These are phyloP conservation scores for Pichia cephalocereana DNA, from an alignment of 805 yeast species.

Conservation along the genomic window DNA sequence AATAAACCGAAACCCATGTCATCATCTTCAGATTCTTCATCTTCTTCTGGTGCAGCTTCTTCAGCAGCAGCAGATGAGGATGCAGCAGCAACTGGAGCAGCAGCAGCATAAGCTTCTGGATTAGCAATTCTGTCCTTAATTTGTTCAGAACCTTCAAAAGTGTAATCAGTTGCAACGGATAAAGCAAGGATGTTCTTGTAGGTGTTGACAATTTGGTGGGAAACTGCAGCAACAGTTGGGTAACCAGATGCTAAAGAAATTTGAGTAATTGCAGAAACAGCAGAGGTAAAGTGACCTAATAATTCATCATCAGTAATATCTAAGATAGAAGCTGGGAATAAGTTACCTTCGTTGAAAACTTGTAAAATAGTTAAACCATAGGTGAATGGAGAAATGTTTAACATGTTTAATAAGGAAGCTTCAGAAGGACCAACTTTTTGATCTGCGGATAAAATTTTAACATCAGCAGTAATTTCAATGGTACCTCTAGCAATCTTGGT, in stretches of 20 bases:
- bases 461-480: conserved; percentile 97
- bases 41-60: conserved; percentile 67
- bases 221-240: conserved; percentile 99
- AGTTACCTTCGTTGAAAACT: conserved; percentile 98
- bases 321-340: conserved; percentile 93
- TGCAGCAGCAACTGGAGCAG: conserved; percentile 96
- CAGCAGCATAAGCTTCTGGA: conserved; percentile 99
- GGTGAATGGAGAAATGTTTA: conserved; percentile 99
- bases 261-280: conserved; percentile 89
- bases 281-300: conserved; percentile 83
- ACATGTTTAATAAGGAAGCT: conserved; percentile 97
- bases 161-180: conserved; percentile 97
- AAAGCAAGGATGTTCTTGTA: conserved; percentile 98
- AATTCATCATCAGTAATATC: conserved; percentile 98
- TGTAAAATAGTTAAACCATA: conserved; percentile 95
- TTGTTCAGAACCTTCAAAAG: conserved; percentile 98
- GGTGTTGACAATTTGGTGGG: conserved; percentile 97
- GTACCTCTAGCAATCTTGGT: conserved; percentile 99
- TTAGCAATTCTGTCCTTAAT: conserved; percentile 99
- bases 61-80: conserved; percentile 50
- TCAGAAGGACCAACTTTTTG: conserved; percentile 97
- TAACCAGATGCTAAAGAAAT: conserved; percentile 95
- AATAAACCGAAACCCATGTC: conserved; percentile 99
- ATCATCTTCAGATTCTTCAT: conserved; percentile 43
- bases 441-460: conserved; percentile 85